Conservation (phyloP, 2,329 filamentous ascomycete genomes). For the Neoarthrinium moseri region DNA sequence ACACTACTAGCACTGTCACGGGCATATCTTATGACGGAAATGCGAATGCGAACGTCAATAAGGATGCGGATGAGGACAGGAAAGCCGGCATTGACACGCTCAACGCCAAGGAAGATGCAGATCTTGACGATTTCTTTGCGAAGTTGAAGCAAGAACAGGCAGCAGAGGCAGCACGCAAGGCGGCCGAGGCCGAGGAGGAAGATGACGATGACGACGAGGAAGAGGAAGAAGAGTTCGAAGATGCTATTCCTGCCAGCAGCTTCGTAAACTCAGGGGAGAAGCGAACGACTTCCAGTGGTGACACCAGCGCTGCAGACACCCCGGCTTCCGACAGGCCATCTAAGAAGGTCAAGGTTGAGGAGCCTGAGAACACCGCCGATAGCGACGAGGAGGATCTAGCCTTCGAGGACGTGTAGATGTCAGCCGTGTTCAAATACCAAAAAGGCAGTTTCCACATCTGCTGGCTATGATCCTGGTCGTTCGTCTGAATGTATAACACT, state of each 20-base stretch:
- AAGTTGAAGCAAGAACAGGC: constrained; percentile 58
- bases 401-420: constrained; percentile 48
- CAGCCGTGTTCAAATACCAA: too few species aligned
- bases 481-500: not conserved
- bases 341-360: constrained; percentile 53
- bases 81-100: constrained; percentile 44
- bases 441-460: not conserved
- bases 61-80: constrained; percentile 30
- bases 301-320: constrained; percentile 29
- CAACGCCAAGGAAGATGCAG: constrained; percentile 52
- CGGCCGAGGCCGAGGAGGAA: constrained; percentile 45
- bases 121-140: constrained; percentile 67
- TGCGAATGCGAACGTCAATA: constrained; percentile 23
- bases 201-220: constrained; percentile 32
- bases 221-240: constrained; percentile 34
- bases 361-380: constrained; percentile 31
- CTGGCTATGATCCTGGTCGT: not conserved
- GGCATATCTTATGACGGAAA: constrained; percentile 53
- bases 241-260: constrained; percentile 22
- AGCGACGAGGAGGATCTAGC: constrained; percentile 39
- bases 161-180: constrained; percentile 50
- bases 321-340: constrained; percentile 36
- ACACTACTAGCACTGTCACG: constrained; percentile 68
- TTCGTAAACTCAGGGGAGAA: constrained; percentile 27
- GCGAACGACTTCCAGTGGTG: constrained; percentile 25